phyloP scores from a whole-genome alignment of 176 grass and related monocot genomes.

The Melocanna baccifera region DNA sequence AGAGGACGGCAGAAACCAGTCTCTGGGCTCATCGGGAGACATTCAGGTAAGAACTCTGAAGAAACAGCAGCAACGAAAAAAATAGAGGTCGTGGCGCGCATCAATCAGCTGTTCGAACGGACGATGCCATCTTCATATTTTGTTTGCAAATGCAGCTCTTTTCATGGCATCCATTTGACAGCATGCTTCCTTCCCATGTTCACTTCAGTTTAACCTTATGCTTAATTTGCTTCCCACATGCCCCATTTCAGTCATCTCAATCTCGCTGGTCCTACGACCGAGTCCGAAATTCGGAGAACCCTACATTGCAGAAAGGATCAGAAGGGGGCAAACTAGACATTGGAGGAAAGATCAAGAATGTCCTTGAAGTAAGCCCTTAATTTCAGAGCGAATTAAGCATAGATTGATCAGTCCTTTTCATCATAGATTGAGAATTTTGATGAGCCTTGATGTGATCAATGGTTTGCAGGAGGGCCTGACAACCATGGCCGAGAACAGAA shows the following conservation, averaged over 20 bases:
- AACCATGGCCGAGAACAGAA: conserved; percentile 32
- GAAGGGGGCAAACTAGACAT: conserved; percentile 62
- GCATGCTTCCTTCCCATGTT: neutral
- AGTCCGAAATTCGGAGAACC: conserved; percentile 53
- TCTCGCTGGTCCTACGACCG: conserved; percentile 61
- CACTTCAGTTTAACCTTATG: neutral
- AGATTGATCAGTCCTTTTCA: neutral
- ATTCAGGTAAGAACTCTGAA: conserved; percentile 28
- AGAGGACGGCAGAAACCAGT: conserved; percentile 10
- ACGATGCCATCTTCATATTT: neutral
- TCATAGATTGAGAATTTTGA: neutral
- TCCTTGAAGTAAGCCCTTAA: conserved; percentile 48
- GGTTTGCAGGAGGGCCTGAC: conserved; percentile 52
- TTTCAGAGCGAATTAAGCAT: neutral
- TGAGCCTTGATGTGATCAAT: neutral
- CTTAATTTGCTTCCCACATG: neutral
- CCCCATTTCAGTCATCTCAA: conserved; percentile 36
- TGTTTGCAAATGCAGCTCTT: neutral
- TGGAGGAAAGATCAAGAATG: conserved; percentile 77
- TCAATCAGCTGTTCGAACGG: neutral
- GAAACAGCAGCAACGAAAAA: neutral
- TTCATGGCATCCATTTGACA: neutral
- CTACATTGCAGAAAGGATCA: conserved; percentile 35
- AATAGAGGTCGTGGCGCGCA: neutral
- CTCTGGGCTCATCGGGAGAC: neutral